phyloP scores from a whole-genome alignment of 2,329 filamentous ascomycete genomes.

The Colletotrichum lindemuthianum region DNA sequence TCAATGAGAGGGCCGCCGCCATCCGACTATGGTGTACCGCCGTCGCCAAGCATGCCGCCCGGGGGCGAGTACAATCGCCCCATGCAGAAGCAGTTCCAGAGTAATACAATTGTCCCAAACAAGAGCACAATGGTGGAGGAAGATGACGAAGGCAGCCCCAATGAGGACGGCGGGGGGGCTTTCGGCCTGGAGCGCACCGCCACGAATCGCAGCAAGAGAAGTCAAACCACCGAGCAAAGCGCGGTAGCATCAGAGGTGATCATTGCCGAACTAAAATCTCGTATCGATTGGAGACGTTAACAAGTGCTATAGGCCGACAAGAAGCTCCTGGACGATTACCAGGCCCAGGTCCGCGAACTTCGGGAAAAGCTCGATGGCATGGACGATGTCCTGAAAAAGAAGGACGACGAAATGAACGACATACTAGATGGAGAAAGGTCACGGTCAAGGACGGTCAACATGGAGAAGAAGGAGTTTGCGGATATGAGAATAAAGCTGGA shows the following conservation, averaged over 20 bases:
- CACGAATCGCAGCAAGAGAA: constrained; percentile 40
- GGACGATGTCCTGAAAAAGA: constrained; percentile 75
- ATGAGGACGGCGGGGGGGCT: constrained; percentile 69
- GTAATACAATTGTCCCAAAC: constrained; percentile 95
- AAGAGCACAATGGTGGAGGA: constrained; percentile 98
- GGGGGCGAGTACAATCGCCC: constrained; percentile 78
- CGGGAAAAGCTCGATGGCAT: constrained; percentile 78
- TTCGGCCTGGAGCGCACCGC: constrained; percentile 65
- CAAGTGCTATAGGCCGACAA: constrained; percentile 65
- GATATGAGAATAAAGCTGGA: constrained; percentile 75
- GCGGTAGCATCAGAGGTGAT: constrained; percentile 52
- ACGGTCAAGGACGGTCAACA: constrained; percentile 59
- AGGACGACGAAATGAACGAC: constrained; percentile 74
- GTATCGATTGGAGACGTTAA: constrained; percentile 34
- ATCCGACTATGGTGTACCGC: constrained; percentile 62
- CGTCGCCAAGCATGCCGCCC: constrained; percentile 64
- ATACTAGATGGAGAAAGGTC: constrained; percentile 69
- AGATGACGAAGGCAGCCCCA: constrained; percentile 76
- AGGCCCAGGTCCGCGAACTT: constrained; percentile 78
- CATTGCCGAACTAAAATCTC: constrained; percentile 20
- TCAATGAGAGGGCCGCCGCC: constrained; percentile 62
- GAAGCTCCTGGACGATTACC: constrained; percentile 81
- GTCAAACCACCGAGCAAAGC: constrained; percentile 44
- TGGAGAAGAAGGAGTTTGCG: constrained; percentile 77
- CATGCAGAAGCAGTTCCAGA: constrained; percentile 89